A percentile compares a stretch with the other conserved stretches of the same genome.
These are phyloP conservation scores for Globisporangium orthogonon DNA, from an alignment of 352 stramenopile species.

Conservation along the genomic window DNA sequence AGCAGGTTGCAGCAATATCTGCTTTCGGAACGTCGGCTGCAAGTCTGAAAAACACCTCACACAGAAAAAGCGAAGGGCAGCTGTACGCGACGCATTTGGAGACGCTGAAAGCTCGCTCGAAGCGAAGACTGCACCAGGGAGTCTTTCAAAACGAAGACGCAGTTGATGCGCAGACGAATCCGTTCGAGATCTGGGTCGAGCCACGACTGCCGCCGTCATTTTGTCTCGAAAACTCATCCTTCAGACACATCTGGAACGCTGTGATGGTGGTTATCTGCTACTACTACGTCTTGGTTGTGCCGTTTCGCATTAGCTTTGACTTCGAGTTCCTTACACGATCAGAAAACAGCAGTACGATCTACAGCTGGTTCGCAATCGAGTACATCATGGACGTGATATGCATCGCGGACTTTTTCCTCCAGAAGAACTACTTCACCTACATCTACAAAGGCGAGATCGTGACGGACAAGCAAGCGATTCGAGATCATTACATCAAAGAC, in stretches of 20 bases:
- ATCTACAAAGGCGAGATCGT: conserved; percentile 33
- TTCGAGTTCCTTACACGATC: conserved; percentile 35
- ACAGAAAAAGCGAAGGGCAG: no score
- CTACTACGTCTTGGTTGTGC: conserved; percentile 51
- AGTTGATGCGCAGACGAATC: no score
- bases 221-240: conserved; percentile 29
- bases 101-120: no score
- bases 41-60: no score
- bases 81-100: no score
- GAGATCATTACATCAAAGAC: conserved; percentile 35
- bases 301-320: conserved; percentile 56
- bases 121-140: no score
- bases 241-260: conserved; percentile 39
- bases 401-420: conserved; percentile 49
- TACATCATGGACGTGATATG: conserved; percentile 43
- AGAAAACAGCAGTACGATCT: conserved; percentile 16
- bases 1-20: no score
- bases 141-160: no score
- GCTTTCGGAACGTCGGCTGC: no score
- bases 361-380: conserved; percentile 41
- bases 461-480: conserved; percentile 27
- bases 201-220: conserved; percentile 3
- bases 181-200: conserved; percentile 25
- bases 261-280: conserved; percentile 50
- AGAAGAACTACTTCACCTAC: conserved; percentile 52